A percentile compares a stretch with the other conserved stretches of the same genome.
phyloP scores from a whole-genome alignment of 345 rosid genomes.

The Rhodamnia rubescens region DNA sequence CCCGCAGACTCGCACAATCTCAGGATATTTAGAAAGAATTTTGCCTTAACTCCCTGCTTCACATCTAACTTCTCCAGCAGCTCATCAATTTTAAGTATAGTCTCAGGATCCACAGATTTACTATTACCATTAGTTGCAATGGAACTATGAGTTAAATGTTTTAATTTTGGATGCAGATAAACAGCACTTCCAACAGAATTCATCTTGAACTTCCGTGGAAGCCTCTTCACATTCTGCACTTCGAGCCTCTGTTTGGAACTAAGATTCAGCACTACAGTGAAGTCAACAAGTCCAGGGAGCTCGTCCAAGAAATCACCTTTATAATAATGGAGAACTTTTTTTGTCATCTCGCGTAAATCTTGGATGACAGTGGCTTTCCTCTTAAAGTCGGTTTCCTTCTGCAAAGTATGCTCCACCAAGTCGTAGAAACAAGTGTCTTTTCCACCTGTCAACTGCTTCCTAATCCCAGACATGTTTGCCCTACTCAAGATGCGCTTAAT shows the following conservation, averaged over 20 bases:
- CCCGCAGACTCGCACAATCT: slow-evolving; percentile 48
- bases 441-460: slow-evolving; percentile 34
- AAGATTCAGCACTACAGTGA: slow-evolving; percentile 60
- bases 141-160: slow-evolving; percentile 17
- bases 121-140: slow-evolving; percentile 16
- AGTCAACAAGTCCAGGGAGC: slow-evolving; percentile 80
- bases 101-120: neutral
- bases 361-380: slow-evolving; percentile 55
- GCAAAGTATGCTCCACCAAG: slow-evolving; percentile 61
- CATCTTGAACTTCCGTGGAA: slow-evolving; percentile 47
- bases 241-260: slow-evolving; percentile 45
- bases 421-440: slow-evolving; percentile 41
- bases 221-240: slow-evolving; percentile 29
- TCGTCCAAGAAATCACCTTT: slow-evolving; percentile 83
- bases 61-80: slow-evolving; percentile 34
- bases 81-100: slow-evolving; percentile 34
- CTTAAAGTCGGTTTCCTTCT: slow-evolving; percentile 32
- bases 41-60: slow-evolving; percentile 69
- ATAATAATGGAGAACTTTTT: slow-evolving; percentile 69
- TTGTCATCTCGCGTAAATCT: slow-evolving; percentile 84
- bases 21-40: slow-evolving; percentile 62
- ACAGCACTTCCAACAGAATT: slow-evolving; percentile 54
- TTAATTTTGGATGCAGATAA: slow-evolving; percentile 58
- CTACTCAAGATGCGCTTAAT: slow-evolving; percentile 53
- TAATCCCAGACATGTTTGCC: slow-evolving; percentile 34